Evolutionary conservation across 768 basidiomycete species (phyloP), one percentile per base, ranked within the genome.

Genomic region (Mrakia blollopis): DNA sequence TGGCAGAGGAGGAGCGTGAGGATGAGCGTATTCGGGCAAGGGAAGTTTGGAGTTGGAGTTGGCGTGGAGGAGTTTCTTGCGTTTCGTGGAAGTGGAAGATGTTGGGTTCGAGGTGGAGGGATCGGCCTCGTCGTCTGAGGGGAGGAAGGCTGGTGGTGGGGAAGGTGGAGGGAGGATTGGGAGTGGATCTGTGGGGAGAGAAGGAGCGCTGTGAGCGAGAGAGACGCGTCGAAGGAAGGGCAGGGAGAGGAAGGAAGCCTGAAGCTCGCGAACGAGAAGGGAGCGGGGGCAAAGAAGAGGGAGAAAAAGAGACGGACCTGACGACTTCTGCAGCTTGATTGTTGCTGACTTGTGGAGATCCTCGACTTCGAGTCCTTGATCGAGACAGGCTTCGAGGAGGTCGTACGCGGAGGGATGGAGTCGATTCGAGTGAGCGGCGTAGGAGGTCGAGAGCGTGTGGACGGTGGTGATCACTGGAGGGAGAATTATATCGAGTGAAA

Each of bases 401-500:
- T 72, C 72, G 72, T 57, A 72, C 3, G 72, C 32, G 6, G 72
- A 57, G 50, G 52, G 60, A 10, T 57, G 54, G 21, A 72, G 32
- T 28, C 72, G 72, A 32, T 72, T 72, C 28, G 72, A n/a, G 52
- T 57, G 72, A 4, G 28, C 23, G 44, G 72, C 72, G 32, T 72
- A 72, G 25, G 52, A 54, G 25, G 52, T 72, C 28, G 72, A 39
- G 6, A 61, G 32, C 25, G 72, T 32, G 32, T 54, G 54, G 30
- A 72, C 54, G 25, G 72, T 23, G 30, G 72, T 72, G 52, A 72
- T 72, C 37, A 57, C 72, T 72, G 70, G 70, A 1, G 69, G 30
- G n/a, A 8, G 50, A 32, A 44, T 16, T 6, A 39, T 8, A 21
- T 4, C 3, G 8, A 50, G 9, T 10, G 41, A 71, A 1, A 5